Conservation (phyloP, 116 monocot species). For the Thalassia testudinum region DNA sequence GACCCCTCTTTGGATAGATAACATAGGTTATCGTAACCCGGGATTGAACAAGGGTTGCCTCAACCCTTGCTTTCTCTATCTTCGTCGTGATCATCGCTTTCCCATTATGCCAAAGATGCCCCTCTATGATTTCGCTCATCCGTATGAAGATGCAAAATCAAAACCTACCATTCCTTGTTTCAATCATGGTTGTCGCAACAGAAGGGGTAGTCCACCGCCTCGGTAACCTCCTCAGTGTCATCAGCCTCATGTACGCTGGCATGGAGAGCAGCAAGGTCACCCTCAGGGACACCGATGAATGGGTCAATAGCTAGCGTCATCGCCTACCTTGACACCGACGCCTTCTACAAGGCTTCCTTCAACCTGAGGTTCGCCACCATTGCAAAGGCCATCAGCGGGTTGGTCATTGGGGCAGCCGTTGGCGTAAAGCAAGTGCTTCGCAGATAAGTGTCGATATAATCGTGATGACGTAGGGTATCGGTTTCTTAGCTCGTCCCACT, state of each 20-base stretch:
- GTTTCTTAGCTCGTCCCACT: too few species aligned
- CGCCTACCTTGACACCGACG: slow-evolving; percentile 18
- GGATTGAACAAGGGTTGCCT: too few species aligned
- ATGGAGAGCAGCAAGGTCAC: slow-evolving; percentile 19
- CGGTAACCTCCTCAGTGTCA: slow-evolving; percentile 17
- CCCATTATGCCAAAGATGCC: too few species aligned
- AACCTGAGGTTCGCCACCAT: slow-evolving; percentile 19
- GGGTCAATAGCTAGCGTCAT: slow-evolving; percentile 11
- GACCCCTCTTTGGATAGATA: too few species aligned
- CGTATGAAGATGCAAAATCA: too few species aligned
- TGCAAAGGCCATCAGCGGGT: slow-evolving; percentile 18
- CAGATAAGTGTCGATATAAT: slow-evolving; percentile 19
- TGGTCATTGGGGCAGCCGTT: slow-evolving; percentile 11
- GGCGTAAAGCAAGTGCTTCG: slow-evolving; percentile 12
- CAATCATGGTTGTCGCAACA: too few species aligned
- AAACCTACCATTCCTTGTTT: too few species aligned
- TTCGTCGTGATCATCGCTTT: too few species aligned
- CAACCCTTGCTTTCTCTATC: too few species aligned
- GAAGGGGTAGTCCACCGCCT: slow-evolving; percentile 11
- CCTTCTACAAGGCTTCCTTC: slow-evolving; percentile 12
- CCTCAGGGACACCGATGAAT: slow-evolving; percentile 10
- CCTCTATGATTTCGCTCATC: too few species aligned
- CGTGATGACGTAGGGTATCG: too few species aligned
- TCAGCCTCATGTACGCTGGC: slow-evolving; percentile 49
- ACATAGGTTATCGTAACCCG: too few species aligned